Percentiles rank a stretch among this genome's conserved stretches.
phyloP scores from a whole-genome alignment of 202 grass and related monocot species.

The Cymbopogon flexuosus region DNA sequence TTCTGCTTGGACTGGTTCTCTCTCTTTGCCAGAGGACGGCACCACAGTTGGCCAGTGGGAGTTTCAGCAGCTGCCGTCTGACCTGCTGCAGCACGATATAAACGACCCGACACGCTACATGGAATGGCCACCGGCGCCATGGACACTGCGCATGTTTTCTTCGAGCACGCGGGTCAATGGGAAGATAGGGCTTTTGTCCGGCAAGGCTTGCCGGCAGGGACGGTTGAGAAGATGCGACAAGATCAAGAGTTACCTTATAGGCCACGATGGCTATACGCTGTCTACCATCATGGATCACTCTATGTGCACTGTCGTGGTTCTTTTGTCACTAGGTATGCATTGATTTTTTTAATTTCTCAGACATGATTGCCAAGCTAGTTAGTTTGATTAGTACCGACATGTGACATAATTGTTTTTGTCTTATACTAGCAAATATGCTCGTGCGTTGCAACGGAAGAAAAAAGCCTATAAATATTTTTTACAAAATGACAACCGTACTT shows the following conservation, averaged over 20 bases:
- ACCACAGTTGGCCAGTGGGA: too few relatives aligned
- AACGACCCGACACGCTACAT: background rate
- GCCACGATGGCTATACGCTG: background rate
- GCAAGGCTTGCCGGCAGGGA: background rate
- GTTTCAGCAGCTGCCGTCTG: too few relatives aligned
- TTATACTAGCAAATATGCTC: too few relatives aligned
- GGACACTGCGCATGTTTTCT: background rate
- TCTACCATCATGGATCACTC: background rate
- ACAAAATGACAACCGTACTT: too few relatives aligned
- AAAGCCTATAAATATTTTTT: too few relatives aligned
- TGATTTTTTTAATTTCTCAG: background rate
- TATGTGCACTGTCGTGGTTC: constrained; percentile 10
- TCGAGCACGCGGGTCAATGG: background rate
- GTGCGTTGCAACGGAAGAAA: too few relatives aligned
- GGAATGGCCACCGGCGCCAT: constrained; percentile 5
- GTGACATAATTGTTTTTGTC: too few relatives aligned
- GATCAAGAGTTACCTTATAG: background rate
- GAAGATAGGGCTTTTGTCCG: background rate
- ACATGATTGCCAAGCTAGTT: too few relatives aligned
- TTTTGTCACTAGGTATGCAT: background rate
- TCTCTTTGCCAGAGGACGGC: too few relatives aligned
- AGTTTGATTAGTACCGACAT: too few relatives aligned
- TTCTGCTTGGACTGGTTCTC: too few relatives aligned
- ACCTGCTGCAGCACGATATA: background rate
- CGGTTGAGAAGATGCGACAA: background rate